phyloP scores from a whole-genome alignment of 1,284 basidiomycete species.

The Pisolithus thermaeus region DNA sequence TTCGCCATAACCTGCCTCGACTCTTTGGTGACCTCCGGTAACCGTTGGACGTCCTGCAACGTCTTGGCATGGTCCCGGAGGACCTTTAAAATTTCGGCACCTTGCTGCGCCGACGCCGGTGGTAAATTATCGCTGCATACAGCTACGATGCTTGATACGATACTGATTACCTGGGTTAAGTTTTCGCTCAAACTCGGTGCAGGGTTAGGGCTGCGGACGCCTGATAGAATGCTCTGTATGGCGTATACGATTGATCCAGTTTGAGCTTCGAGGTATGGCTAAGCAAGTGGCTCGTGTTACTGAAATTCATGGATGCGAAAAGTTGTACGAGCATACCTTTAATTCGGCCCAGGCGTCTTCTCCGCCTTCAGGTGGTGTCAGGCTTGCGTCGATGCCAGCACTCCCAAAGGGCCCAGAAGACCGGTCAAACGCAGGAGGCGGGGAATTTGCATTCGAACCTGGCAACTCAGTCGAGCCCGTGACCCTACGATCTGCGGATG shows the following conservation, averaged over 20 bases:
- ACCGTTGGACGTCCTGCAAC: conserved; percentile 83
- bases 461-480: conserved; percentile 53
- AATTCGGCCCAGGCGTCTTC: conserved; percentile 81
- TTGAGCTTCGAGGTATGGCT: conserved; percentile 97
- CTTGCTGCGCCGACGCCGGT: conserved; percentile 56
- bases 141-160: conserved; percentile 94
- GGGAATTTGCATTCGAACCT: conserved; percentile 66
- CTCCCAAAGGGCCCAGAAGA: conserved; percentile 28
- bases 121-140: conserved; percentile 92
- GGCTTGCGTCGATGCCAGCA: conserved; percentile 56
- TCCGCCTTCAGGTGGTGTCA: conserved; percentile 53
- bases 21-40: conserved; percentile 77
- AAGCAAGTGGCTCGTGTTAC: conserved; percentile 4
- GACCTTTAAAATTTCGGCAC: conserved; percentile 76
- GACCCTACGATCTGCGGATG: conserved; percentile 33
- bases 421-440: conserved; percentile 68
- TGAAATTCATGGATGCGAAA: not conserved
- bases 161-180: conserved; percentile 95
- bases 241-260: conserved; percentile 94
- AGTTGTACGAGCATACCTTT: conserved; percentile 44
- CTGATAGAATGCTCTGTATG: conserved; percentile 93
- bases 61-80: conserved; percentile 88
- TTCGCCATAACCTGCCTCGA: conserved; percentile 90
- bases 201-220: conserved; percentile 89
- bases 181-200: conserved; percentile 87